These are phyloP conservation scores for Pichia nakasei DNA, from an alignment of 805 yeast genomes.

Conservation along the genomic window DNA sequence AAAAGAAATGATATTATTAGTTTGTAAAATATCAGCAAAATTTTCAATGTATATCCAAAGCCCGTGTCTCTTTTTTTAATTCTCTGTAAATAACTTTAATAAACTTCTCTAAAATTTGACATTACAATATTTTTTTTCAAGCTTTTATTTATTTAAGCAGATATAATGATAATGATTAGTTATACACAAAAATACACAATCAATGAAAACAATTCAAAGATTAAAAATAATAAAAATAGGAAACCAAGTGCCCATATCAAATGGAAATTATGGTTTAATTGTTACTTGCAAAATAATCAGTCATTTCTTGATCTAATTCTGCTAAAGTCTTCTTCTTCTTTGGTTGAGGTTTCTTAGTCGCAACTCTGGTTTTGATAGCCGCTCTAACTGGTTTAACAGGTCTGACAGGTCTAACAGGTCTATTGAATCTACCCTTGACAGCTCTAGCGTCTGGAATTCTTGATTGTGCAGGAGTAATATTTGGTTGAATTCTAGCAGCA, in stretches of 20 bases:
- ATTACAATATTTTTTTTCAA: no score
- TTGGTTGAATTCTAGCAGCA: slow-evolving; percentile 61
- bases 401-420: slow-evolving; percentile 27
- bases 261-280: slow-evolving; percentile 21
- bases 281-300: slow-evolving; percentile 74
- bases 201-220: background rate
- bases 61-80: no score
- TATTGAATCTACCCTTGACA: slow-evolving; percentile 30
- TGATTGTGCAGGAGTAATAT: slow-evolving; percentile 22
- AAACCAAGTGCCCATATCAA: no score
- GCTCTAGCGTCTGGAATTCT: slow-evolving; percentile 31
- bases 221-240: no score
- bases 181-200: background rate
- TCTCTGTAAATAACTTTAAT: no score
- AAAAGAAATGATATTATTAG: background rate
- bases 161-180: no score
- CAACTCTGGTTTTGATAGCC: slow-evolving; percentile 6
- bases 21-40: no score
- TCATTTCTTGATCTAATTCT: slow-evolving; percentile 96
- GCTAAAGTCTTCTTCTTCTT: slow-evolving; percentile 67
- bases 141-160: no score
- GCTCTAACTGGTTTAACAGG: slow-evolving; percentile 14
- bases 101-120: no score
- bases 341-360: slow-evolving; percentile 31
- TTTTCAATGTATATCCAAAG: no score